Evolutionary conservation across 1,284 basidiomycete species (phyloP).

Genomic region (Anthracocystis setariae): DNA sequence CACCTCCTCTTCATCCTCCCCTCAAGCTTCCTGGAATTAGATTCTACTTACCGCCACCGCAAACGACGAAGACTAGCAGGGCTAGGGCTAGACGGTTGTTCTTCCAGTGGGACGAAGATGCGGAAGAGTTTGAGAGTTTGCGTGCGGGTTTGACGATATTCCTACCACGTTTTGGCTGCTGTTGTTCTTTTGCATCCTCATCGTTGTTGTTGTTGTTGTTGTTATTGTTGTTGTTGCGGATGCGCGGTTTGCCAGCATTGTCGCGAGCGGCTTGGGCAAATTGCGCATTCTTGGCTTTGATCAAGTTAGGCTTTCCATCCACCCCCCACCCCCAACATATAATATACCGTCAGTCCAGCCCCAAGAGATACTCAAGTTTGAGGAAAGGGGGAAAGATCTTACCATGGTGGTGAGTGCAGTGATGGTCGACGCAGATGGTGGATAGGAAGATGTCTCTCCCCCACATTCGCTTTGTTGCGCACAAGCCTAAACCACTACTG

Average conservation of each 20-base stretch:
- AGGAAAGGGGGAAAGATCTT: too few species aligned
- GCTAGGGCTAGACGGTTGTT: conserved; percentile 24
- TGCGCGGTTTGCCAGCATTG: conserved; percentile 38
- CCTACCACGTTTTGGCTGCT: neutral
- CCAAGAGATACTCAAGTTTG: too few species aligned
- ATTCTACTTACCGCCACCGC: conserved; percentile 52
- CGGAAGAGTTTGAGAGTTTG: neutral
- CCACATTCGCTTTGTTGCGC: too few species aligned
- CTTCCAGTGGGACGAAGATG: too few species aligned
- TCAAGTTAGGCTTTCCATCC: conserved; percentile 26
- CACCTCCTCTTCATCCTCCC: neutral
- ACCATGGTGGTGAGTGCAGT: conserved; percentile 8
- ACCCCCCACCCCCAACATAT: too few species aligned
- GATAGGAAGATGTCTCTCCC: too few species aligned
- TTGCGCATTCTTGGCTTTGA: conserved; percentile 37
- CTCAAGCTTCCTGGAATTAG: neutral
- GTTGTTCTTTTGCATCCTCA: neutral
- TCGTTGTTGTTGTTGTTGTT: neutral
- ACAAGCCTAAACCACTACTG: too few species aligned
- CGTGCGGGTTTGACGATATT: conserved; percentile 31
- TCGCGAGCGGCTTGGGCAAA: conserved; percentile 26
- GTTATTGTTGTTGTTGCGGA: conserved; percentile 17
- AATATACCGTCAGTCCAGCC: too few species aligned
- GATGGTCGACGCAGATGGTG: neutral
- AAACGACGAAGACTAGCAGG: conserved; percentile 45